Evolutionary conservation across 78 protist genomes (phyloP), one percentile per base, ranked within the genome.

Genomic region (Bigelowiella natans): DNA sequence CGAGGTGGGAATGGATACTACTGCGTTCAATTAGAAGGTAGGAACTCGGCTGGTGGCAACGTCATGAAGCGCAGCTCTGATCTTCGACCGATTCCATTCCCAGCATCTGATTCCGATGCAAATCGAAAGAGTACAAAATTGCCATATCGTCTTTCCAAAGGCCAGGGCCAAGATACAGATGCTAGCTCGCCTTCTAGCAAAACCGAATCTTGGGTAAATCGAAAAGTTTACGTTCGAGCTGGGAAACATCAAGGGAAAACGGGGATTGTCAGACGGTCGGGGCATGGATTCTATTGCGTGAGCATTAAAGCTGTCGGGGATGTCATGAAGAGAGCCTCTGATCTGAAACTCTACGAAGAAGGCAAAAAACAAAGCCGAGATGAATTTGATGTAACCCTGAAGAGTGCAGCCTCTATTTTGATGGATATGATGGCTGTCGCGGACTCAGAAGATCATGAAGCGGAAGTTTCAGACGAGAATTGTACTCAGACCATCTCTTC

Each of bases 211-310:
- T 51, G 73, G 73, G 73, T 51, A 7, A 51, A 51, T 18, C 73
- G 73, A 7, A 51, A 51, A 18, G 73, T 51, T 7, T 51, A 51
- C 73, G 73, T 51, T 7, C 7, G 18, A 51, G 73, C 73, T 51
- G 86, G 86, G 3, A 83, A 83, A 34, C 29, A 83, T 34, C 11
- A 83, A 28, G 86, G 86, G 39, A 28, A 83, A 34, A 83, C 31
- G 28, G 86, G 86, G 39, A 11, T 83, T 28, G 11, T 83, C 86
- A 2, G 29, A 2, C 86, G 86, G 39, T 83, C 86, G 29, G 86
- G 86, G 28, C 86, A 83, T 28, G 86, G 86, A 18, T 83, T 83
- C 86, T 83, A 83, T 34, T 7, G 86, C 86, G 86, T 83, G 37
- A 28, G 31, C 38, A 7, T 83, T 7, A 2, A 29, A 2, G 2